A percentile compares a stretch with the other conserved stretches of the same genome.
Evolutionary conservation across 106 monocot species (phyloP).

Genomic region (Hemerocallis citrina): DNA sequence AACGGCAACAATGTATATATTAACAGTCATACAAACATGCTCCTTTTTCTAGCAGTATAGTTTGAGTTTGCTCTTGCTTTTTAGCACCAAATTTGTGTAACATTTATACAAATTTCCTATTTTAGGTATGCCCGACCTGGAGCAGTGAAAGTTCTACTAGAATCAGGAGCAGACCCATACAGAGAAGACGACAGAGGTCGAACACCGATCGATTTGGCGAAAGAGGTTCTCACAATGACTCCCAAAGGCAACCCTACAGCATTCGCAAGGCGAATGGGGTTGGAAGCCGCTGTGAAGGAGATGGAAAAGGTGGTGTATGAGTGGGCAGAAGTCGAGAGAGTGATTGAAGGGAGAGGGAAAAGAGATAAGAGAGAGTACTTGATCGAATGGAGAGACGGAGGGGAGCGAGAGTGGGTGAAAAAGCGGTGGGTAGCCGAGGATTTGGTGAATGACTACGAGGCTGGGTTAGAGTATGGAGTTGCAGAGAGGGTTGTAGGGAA

Average conservation of each 20-base stretch:
- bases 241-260: constrained; percentile 46
- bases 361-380: constrained; percentile 63
- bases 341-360: constrained; percentile 65
- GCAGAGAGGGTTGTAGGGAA: constrained; percentile 58
- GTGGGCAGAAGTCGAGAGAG: constrained; percentile 66
- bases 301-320: constrained; percentile 71
- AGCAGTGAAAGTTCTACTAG: constrained; percentile 64
- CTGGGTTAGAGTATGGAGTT: constrained; percentile 80
- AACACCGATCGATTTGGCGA: constrained; percentile 54
- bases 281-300: constrained; percentile 49
- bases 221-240: constrained; percentile 51
- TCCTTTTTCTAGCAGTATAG: too few species aligned
- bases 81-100: too few species aligned
- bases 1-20: too few species aligned
- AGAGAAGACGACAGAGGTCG: constrained; percentile 40
- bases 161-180: constrained; percentile 55
- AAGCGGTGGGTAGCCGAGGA: constrained; percentile 68
- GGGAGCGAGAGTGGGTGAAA: constrained; percentile 72
- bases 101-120: too few species aligned
- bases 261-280: constrained; percentile 47
- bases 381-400: constrained; percentile 82
- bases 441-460: constrained; percentile 56
- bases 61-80: too few species aligned
- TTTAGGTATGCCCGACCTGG: constrained; percentile 37
- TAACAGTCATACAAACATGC: too few species aligned